Evolutionary conservation across 257 asterid species (phyloP), one percentile per base, ranked within the genome.

Genomic region (Salvia rosmarinus): DNA sequence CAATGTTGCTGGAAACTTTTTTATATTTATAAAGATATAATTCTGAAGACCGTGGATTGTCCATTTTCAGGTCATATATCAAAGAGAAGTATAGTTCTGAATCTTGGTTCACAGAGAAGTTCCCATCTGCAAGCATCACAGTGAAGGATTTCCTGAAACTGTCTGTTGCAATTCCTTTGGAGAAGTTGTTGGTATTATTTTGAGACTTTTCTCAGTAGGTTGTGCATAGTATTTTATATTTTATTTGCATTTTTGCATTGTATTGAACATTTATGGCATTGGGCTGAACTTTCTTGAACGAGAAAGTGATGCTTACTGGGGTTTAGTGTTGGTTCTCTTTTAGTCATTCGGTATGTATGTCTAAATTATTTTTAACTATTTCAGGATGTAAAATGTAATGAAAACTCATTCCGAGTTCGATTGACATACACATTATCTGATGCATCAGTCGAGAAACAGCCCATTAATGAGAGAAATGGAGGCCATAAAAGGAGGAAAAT

Each of bases 401-500:
- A 34, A 70, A 82, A 82, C 77, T 78, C 90, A 39, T 84, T 86
- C n/a, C 84, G 87, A 40, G 74, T 90, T 77, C 92, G 94, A 57
- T 77, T 93, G 77, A 78, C 88, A 25, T 89, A 87, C 73, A 72
- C 88, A 64, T 72, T 61, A 39, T 67, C 84, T 58, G 81, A 83
- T 77, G 84, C 80, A 60, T 81, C 84, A 66, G 50, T 72, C 51
- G 62, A 73, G 71, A 75, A 68, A 13, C 81, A 79, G 62, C 80
- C 76, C 44, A 6, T 11, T 25, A 61, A 54, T 21, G 88, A 84
- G 63, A 78, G 63, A 46, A 82, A 79, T 77, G 96, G 82, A 72
- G 77, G 84, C 86, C 83, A 59, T 79, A 89, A 93, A 79, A 89
- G 88, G 81, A 90, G 98, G 75, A 93, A 90, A 87, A 77, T 74